Conservation (phyloP, 2,329 filamentous ascomycete species). For the Curvularia sp. region DNA sequence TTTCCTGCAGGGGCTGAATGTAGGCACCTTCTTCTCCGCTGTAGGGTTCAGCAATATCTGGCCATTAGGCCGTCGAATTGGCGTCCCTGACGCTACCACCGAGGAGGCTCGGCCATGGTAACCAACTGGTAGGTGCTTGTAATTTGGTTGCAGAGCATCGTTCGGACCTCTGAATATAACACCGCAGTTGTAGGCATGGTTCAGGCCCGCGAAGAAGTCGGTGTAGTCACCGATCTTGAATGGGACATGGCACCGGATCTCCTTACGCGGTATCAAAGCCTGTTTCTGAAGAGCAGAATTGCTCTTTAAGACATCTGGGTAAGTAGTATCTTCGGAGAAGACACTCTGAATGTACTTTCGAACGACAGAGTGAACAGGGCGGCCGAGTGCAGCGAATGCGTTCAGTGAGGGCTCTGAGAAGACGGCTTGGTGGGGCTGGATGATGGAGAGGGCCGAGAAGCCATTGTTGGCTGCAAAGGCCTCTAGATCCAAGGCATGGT, state of each 20-base stretch:
- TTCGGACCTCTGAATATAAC: slow-evolving; percentile 74
- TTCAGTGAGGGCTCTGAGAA: slow-evolving; percentile 73
- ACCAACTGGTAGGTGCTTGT: slow-evolving; percentile 79
- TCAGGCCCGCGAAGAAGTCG: slow-evolving; percentile 82
- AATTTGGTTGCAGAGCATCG: slow-evolving; percentile 80
- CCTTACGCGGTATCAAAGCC: slow-evolving; percentile 65
- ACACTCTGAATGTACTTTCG: slow-evolving; percentile 72
- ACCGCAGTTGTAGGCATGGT: slow-evolving; percentile 78
- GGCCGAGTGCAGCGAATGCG: slow-evolving; percentile 75
- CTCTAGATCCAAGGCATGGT: slow-evolving; percentile 72
- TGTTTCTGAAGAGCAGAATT: slow-evolving; percentile 65
- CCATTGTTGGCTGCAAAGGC: slow-evolving; percentile 65
- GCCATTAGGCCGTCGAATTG: slow-evolving; percentile 74
- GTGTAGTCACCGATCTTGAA: slow-evolving; percentile 84
- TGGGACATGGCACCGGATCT: slow-evolving; percentile 72
- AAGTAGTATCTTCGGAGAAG: slow-evolving; percentile 65
- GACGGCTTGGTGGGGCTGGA: slow-evolving; percentile 65
- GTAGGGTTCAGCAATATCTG: slow-evolving; percentile 73
- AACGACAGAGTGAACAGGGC: slow-evolving; percentile 71
- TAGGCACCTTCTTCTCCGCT: slow-evolving; percentile 67
- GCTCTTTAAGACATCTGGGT: slow-evolving; percentile 67
- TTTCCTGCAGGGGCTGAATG: slow-evolving; percentile 68
- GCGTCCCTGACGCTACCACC: slow-evolving; percentile 75
- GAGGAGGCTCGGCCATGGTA: slow-evolving; percentile 82
- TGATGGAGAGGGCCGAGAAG: slow-evolving; percentile 64